A percentile compares a stretch with the other conserved stretches of the same genome.
Evolutionary conservation across 495 filamentous ascomycete genomes (phyloP).

Genomic region (Lentithecium fluviatile): DNA sequence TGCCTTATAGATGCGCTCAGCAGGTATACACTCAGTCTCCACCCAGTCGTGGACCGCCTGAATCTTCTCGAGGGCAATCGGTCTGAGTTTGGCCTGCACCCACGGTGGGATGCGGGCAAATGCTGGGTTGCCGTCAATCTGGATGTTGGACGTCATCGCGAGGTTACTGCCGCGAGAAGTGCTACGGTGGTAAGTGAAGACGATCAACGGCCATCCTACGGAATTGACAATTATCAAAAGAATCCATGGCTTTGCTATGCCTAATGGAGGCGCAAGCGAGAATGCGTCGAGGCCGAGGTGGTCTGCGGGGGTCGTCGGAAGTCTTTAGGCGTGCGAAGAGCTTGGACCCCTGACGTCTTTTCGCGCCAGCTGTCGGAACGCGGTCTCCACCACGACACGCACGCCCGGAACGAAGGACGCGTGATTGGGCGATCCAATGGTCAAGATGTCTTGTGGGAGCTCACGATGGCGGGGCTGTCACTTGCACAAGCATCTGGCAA

Average conservation of each 20-base stretch:
- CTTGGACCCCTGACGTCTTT: slow-evolving; percentile 17
- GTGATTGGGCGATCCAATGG: background rate
- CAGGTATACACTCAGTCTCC: slow-evolving; percentile 46
- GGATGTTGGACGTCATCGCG: slow-evolving; percentile 22
- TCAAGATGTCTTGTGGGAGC: background rate
- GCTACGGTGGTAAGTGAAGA: slow-evolving; percentile 12
- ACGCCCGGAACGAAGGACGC: background rate
- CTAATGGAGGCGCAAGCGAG: slow-evolving; percentile 5
- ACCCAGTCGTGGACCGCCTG: slow-evolving; percentile 45
- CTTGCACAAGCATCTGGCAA: background rate
- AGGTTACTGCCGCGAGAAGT: background rate
- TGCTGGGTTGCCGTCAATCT: slow-evolving; percentile 37
- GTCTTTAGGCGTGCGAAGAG: slow-evolving; percentile 17
- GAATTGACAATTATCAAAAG: background rate
- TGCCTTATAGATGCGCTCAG: slow-evolving; percentile 45
- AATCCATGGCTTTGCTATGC: slow-evolving; percentile 19
- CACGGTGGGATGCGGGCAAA: slow-evolving; percentile 44
- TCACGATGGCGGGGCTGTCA: slow-evolving; percentile 6
- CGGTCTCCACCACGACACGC: background rate
- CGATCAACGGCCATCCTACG: background rate
- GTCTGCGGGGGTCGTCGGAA: slow-evolving; percentile 23
- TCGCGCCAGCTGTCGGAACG: no score
- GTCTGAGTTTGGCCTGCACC: slow-evolving; percentile 44
- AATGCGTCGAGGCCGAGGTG: slow-evolving; percentile 14
- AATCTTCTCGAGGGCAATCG: slow-evolving; percentile 44